A percentile compares a stretch with the other conserved stretches of the same genome.
phyloP scores from a whole-genome alignment of 306 rosid genomes.

The Purshia tridentata region DNA sequence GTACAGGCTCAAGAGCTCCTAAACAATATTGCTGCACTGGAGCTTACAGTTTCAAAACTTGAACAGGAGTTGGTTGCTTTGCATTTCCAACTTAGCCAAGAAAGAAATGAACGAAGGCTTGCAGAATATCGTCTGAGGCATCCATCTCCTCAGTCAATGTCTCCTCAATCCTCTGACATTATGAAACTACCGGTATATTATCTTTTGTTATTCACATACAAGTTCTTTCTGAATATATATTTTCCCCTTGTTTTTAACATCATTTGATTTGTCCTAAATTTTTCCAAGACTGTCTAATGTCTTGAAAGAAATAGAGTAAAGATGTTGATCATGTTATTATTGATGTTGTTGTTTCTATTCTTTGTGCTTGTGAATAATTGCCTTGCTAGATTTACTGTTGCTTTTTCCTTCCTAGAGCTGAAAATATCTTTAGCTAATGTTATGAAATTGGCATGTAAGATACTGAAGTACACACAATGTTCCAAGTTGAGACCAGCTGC shows the following conservation, averaged over 20 bases:
- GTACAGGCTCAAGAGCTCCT: slow-evolving; percentile 62
- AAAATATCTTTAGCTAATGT: neutral
- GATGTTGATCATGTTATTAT: neutral
- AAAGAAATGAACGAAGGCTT: slow-evolving; percentile 75
- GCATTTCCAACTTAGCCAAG: slow-evolving; percentile 78
- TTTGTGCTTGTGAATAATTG: neutral
- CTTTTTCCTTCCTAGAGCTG: neutral
- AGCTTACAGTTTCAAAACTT: slow-evolving; percentile 51
- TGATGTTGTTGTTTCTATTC: neutral
- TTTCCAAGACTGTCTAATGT: neutral
- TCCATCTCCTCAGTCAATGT: slow-evolving; percentile 45
- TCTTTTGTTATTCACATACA: neutral
- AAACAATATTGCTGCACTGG: slow-evolving; percentile 47
- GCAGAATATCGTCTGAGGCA: slow-evolving; percentile 60
- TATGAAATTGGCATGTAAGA: neutral
- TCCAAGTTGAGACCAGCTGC: neutral
- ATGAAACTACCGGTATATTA: slow-evolving; percentile 35
- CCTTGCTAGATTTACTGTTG: neutral
- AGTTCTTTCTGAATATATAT: neutral
- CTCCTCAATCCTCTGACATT: slow-evolving; percentile 39
- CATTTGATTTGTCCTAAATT: neutral
- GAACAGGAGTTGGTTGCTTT: slow-evolving; percentile 66
- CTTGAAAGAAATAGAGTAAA: neutral
- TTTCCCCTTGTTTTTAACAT: neutral
- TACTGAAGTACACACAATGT: neutral